These are phyloP conservation scores for Pythium monospermum DNA, from an alignment of 352 stramenopile genomes.

Conservation along the genomic window DNA sequence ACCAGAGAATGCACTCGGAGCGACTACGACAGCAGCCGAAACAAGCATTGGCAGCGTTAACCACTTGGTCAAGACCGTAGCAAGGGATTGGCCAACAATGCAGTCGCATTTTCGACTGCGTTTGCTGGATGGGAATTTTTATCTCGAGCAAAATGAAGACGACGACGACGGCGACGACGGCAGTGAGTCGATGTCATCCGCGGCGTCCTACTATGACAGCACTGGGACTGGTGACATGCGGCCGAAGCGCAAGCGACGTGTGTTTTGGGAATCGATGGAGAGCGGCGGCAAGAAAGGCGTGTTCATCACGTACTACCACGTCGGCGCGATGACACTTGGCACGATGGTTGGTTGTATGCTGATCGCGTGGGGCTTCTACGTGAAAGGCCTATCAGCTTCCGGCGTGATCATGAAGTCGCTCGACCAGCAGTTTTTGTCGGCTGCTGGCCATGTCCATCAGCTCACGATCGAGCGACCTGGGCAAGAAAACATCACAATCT, in stretches of 20 bases:
- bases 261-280: conserved; percentile 71
- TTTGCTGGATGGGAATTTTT: conserved; percentile 54
- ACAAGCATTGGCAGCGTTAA: conserved; percentile 17
- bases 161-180: conserved; percentile 19
- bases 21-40: neutral
- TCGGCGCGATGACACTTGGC: conserved; percentile 50
- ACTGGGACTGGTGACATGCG: neutral
- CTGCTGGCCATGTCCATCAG: conserved; percentile 55
- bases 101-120: conserved; percentile 46
- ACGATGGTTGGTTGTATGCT: conserved; percentile 40
- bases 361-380: conserved; percentile 71
- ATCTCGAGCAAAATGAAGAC: conserved; percentile 45
- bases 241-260: conserved; percentile 17
- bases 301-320: conserved; percentile 79
- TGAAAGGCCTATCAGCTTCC: conserved; percentile 63
- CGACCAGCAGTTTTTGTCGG: conserved; percentile 44
- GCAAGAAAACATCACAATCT: conserved; percentile 72
- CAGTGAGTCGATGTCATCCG: neutral
- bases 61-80: conserved; percentile 18
- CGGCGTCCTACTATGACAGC: conserved; percentile 5
- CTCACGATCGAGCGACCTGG: conserved; percentile 63
- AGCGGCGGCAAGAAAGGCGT: conserved; percentile 70
- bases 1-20: neutral
- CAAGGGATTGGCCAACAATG: conserved; percentile 25
- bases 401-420: conserved; percentile 61